These are phyloP conservation scores for Lepidium africanum DNA, from an alignment of 345 rosid genomes.

Conservation along the genomic window DNA sequence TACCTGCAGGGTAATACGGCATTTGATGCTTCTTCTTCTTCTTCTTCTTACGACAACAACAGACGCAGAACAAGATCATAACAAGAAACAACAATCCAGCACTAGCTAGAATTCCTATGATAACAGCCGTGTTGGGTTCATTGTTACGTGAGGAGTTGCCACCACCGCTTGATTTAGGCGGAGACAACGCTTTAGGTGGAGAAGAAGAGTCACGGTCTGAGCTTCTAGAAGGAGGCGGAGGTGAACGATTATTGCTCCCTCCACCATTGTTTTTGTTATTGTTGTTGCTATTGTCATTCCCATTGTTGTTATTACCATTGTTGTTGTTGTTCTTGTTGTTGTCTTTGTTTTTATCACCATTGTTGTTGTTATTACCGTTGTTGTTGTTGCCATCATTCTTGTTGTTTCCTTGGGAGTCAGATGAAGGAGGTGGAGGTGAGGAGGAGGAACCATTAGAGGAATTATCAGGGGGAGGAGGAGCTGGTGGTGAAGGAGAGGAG, in stretches of 20 bases:
- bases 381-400: background rate
- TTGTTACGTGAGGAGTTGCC: conserved; percentile 5
- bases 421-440: conserved; percentile 29
- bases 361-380: background rate
- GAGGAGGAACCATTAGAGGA: conserved; percentile 6
- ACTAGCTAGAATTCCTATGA: conserved; percentile 38
- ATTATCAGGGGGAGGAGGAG: conserved; percentile 21
- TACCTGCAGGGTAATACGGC: conserved; percentile 18
- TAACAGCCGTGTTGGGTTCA: background rate
- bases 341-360: background rate
- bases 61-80: conserved; percentile 29
- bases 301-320: background rate
- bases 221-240: conserved; percentile 23
- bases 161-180: conserved; percentile 27
- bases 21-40: conserved; percentile 27
- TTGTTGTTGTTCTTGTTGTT: conserved; percentile 1
- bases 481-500: conserved; percentile 17
- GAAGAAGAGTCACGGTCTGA: conserved; percentile 7
- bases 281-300: background rate
- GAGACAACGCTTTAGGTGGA: conserved; percentile 19
- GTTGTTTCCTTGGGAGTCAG: conserved; percentile 14
- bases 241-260: conserved; percentile 22
- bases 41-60: conserved; percentile 46
- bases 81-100: conserved; percentile 38
- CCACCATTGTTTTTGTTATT: background rate